Base-by-base conservation (phyloP, 257 asterid species). In the Forsythia suspensa region DNA sequence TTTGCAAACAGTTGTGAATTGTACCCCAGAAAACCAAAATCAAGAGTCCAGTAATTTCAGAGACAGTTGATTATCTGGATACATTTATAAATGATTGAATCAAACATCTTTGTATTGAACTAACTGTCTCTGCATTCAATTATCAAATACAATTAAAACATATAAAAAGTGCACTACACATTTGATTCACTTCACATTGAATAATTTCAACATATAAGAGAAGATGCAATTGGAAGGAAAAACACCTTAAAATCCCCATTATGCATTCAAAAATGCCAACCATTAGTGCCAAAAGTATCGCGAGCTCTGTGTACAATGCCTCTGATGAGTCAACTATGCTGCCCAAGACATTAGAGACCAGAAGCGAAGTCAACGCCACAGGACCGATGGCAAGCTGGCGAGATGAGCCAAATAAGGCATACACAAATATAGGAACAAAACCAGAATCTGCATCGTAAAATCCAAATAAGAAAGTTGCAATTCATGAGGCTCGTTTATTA, bases 311-410 rank as follows among this genome's bases (percentile, higher is more conserved):
- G 82, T 96, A 96, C 84, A 96, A 90, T 82, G 80, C 83, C 12
- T 94, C 98, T 0, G 97, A 94, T 72, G 98, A 85, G 83, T 90
- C 94, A 63, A 90, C 97, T 76, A 94, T 92, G 85, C 84, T 82
- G 77, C 97, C 87, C 92, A 96, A 82, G 67, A 94, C 95, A 84
- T 96, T 96, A 66, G 99, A 96, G 69, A 92, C 98, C 77, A 96
- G 90, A 83, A 96, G 96, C 74, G 99, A 96, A 8, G 97, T 92
- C 88, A 96, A 81, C 71, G 99, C 99, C 77, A 96, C 99, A 9
- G 99, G 99, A 66, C 99, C 99, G 42, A 96, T 96, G 34, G 99
- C 99, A 82, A 96, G 97, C 92, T 96, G 99, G 74, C 99, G 97
- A 76, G 99, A 96, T 44, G 99, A 96, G 61, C 99, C 99, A 73